A percentile compares a stretch with the other conserved stretches of the same genome.
Conservation (phyloP, 495 filamentous ascomycete genomes). For the Penicillium turbatum region DNA sequence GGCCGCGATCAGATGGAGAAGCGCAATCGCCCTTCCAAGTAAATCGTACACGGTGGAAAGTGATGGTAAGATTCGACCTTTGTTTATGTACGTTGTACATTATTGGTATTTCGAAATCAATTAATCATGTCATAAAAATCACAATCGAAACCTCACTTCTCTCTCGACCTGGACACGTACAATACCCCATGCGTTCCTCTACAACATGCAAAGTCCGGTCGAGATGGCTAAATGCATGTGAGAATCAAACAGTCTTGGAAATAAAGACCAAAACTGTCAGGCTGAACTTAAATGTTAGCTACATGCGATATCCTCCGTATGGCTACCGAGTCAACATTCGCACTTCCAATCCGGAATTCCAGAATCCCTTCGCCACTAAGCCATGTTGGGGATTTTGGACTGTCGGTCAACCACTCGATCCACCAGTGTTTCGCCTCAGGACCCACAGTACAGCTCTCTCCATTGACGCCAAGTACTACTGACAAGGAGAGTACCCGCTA, state of each 20-base stretch:
- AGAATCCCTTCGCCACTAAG: not conserved
- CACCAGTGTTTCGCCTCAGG: constrained; percentile 21
- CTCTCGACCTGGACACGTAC: not conserved
- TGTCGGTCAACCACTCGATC: constrained; percentile 18
- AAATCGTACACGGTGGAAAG: not conserved
- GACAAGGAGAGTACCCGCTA: constrained; percentile 14
- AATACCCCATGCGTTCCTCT: no score
- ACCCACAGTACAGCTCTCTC: constrained; percentile 18
- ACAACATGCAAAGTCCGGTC: no score
- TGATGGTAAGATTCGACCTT: not conserved
- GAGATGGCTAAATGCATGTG: no score
- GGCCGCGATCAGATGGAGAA: not conserved
- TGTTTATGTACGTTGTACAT: no score
- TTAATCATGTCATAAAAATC: no score
- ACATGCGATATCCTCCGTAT: not conserved
- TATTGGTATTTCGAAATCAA: no score
- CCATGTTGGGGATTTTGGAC: constrained; percentile 4
- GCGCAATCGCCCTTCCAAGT: not conserved
- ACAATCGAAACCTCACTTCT: not conserved
- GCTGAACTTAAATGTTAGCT: no score
- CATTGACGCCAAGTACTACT: constrained; percentile 1
- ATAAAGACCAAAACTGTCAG: no score
- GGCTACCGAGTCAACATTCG: not conserved
- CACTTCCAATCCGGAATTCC: not conserved
- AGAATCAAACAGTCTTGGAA: no score